A percentile compares a stretch with the other conserved stretches of the same genome.
Evolutionary conservation across 345 rosid species (phyloP).

Genomic region (Citrus sinensis): DVS_A1.0 CM039164.1:546001-546500

Average conservation of each 20-base stretch:
- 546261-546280: not conserved
- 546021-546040: not conserved
- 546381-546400: not conserved
- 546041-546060: not conserved
- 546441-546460: conserved; percentile 53
- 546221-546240: not conserved
- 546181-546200: not conserved
- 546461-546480: conserved; percentile 51
- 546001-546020: not conserved
- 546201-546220: not conserved
- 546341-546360: not conserved
- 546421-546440: not conserved
- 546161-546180: not conserved
- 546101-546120: no score
- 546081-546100: no score
- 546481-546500: conserved; percentile 53
- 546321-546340: not conserved
- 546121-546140: no score
- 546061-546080: not conserved
- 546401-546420: not conserved
- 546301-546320: not conserved
- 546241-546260: not conserved
- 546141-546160: not conserved
- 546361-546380: not conserved
- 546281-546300: not conserved